Evolutionary conservation across 257 asterid species (phyloP), one percentile per base, ranked within the genome.

Genomic region (Solanum sitiens): DNA sequence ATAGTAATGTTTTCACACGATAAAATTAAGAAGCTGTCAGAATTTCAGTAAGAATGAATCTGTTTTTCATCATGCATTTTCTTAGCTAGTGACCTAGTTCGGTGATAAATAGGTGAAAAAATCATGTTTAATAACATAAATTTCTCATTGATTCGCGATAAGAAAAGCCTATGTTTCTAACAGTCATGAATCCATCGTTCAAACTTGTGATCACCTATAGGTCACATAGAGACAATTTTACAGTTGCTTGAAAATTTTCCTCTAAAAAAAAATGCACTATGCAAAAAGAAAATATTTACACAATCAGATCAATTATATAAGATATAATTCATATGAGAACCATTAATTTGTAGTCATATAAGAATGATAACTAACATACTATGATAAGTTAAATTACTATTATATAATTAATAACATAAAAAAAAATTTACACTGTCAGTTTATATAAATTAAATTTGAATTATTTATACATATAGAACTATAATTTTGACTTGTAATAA

Each of bases 391-490:
- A 27, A 45, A 27, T 65, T 44, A 45, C 67, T n/a, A 45, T 50
- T 50, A 50, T 0, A 5, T 0, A 50, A 50, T 5, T 50, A 5
- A 14, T 50, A 50, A 50, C 50, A 44, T 3, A 15, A 25, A 40
- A 39, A 6, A 2, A 13, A 3, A 1, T 7, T 0, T 2, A 2
- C 5, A 4, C 8, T 25, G 11, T 23, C 35, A 27, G 0, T 44
- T 25, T 77, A 3, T 4, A 45, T 44, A 77, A 77, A 15, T 44
- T 44, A 44, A 77, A 74, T 72, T 3, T 8, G 7, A 37, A 2
- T 45, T 45, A 3, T 45, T 45, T 1, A 50, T 35, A 73, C 44
- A 73, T 21, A 20, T 73, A 35, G 2, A 73, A 35, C 47, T 73
- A 59, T 59, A 73, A 18, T 18, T 73, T 4, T 27, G 0, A 35